phyloP scores from a whole-genome alignment of 306 rosid species.

The Glycyrrhiza uralensis region DNA sequence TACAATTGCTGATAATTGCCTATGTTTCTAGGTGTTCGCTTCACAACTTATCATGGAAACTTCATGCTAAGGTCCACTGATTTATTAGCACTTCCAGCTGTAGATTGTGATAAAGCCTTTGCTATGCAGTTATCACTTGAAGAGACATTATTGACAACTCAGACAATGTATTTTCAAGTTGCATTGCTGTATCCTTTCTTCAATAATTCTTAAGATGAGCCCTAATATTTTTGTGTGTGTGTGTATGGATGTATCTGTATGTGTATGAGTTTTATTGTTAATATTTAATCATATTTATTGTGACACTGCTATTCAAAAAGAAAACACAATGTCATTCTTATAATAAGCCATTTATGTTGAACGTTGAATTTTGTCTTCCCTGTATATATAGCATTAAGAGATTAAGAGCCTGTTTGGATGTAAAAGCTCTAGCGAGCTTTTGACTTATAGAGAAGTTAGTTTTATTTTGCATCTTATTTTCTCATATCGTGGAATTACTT shows the following conservation, averaged over 20 bases:
- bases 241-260: no score
- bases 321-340: neutral
- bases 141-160: slow-evolving; percentile 86
- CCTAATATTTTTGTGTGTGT: no score
- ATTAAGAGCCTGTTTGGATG: no score
- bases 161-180: slow-evolving; percentile 94
- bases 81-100: slow-evolving; percentile 96
- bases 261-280: neutral
- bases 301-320: neutral
- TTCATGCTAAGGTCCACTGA: slow-evolving; percentile 98
- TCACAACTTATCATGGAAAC: slow-evolving; percentile 89
- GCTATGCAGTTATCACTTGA: slow-evolving; percentile 95
- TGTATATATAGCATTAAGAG: neutral
- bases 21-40: slow-evolving; percentile 78
- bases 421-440: no score
- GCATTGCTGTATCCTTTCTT: slow-evolving; percentile 92
- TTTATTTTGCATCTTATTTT: no score
- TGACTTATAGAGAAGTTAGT: no score
- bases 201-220: slow-evolving; percentile 16
- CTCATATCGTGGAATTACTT: neutral
- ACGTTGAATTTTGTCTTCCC: neutral
- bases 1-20: slow-evolving; percentile 26
- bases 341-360: neutral
- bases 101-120: slow-evolving; percentile 97
- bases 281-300: neutral